Percentiles rank a stretch among this genome's conserved stretches.
These are phyloP conservation scores for Calycina marina DNA, from an alignment of 2,329 filamentous ascomycete genomes.

Conservation along the genomic window DNA sequence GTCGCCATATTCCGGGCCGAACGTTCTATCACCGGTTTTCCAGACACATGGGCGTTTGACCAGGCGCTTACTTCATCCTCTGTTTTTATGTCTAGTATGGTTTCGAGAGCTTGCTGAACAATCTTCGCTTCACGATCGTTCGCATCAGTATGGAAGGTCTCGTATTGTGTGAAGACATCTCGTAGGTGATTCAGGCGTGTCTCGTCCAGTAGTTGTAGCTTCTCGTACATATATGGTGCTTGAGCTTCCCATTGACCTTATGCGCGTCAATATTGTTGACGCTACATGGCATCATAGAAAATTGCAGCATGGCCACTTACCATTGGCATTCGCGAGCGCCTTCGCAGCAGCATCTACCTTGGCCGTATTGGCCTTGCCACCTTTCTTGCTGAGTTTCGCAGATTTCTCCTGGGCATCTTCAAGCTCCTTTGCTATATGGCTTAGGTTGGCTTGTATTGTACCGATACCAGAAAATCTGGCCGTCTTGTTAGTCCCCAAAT, in stretches of 20 bases:
- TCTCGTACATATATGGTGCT: slow-evolving; percentile 88
- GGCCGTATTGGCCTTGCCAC: slow-evolving; percentile 56
- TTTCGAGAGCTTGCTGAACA: slow-evolving; percentile 66
- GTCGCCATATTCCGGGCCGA: slow-evolving; percentile 16
- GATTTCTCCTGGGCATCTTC: slow-evolving; percentile 71
- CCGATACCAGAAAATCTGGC: slow-evolving; percentile 52
- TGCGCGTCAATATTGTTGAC: neutral
- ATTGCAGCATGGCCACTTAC: neutral
- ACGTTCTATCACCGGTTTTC: slow-evolving; percentile 22
- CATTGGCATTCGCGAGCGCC: slow-evolving; percentile 59
- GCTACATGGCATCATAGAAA: neutral
- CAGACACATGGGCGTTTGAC: slow-evolving; percentile 26
- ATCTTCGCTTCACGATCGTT: slow-evolving; percentile 61
- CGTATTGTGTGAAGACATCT: slow-evolving; percentile 80
- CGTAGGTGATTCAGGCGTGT: slow-evolving; percentile 77
- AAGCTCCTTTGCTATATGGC: slow-evolving; percentile 68
- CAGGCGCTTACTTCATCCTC: slow-evolving; percentile 75
- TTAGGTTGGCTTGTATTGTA: slow-evolving; percentile 68
- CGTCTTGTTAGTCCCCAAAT: neutral
- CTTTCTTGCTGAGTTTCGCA: slow-evolving; percentile 74
- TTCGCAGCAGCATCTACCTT: slow-evolving; percentile 64
- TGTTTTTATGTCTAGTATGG: slow-evolving; percentile 75
- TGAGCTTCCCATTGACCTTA: slow-evolving; percentile 78
- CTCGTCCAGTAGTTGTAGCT: slow-evolving; percentile 82
- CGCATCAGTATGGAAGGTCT: slow-evolving; percentile 83